Base-by-base conservation (phyloP, 192 early-diverging fungal species). In the Linnemannia hyalina region DNA sequence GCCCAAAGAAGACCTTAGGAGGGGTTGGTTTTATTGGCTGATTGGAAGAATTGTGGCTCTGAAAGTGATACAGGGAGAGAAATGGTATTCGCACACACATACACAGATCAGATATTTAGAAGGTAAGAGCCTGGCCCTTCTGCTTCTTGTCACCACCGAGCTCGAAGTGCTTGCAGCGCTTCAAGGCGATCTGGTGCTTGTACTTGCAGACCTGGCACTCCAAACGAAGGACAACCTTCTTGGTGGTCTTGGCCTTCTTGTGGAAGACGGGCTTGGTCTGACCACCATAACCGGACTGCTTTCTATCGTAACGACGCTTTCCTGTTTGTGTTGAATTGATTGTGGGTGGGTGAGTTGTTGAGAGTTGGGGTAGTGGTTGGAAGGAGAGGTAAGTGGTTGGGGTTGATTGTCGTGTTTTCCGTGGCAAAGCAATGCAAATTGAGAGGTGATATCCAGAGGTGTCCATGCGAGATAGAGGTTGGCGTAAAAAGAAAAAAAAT, bases 161-260 rank as follows among this genome's bases (percentile, higher is more conserved):
- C 93, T 99, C 98, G 89, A 99, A 99, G 96, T 98, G 97, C 95
- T 99, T 99, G 95, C 99, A 99, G 89, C 99, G 96, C 96, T 99
- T 99, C 91, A 99, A 90, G 80, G 96, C 91, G 49, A 97, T 91
- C 94, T 99, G 98, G 90, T 95, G 93, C 97, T 98, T 99, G 96
- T 97, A 97, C 96, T 99, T 99, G 96, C 99, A 99, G 82, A 95
- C 93, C 81, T 95, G 98, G 94, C 99, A 99, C 91, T 99, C 98
- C 47, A 99, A 93, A 94, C 97, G 96, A 82, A 99, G 95, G 41
- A 98, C 98, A 89, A 99, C 91, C 96, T 99, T 99, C 95, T 99
- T 99, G 92, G 97, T 99, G 84, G 99, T 99, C 96, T 99, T 99
- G 90, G 97, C 99, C 96, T 99, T 99, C 95, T 99, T 99, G 96